Evolutionary conservation across 768 basidiomycete species (phyloP), one percentile per base, ranked within the genome.

Genomic region (Lactarius hatsudake): DNA sequence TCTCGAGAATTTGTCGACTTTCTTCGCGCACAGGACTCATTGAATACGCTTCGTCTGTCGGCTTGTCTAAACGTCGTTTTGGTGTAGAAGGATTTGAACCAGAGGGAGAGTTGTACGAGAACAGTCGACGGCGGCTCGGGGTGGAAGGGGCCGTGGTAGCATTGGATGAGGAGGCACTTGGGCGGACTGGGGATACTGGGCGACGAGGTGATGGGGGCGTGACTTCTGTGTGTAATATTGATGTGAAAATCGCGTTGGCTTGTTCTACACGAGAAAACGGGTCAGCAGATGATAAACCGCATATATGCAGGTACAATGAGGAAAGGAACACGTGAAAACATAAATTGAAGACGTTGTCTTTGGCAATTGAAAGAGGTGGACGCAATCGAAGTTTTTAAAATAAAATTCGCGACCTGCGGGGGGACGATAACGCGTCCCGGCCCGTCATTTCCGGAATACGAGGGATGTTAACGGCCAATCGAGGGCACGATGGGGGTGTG

Each of bases 1-100:
- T 91, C 69, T 95, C 87, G 55, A 99, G 86, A 18, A 97, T 82
- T 60, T 84, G 84, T 32, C 93, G 87, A 70, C 88, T 93, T 72
- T 90, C 89, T 53, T 89, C 87, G 1, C 93, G 87, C 6, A 98
- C 91, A 13, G 96, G 96, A 59, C 88, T 91, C 79, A 94, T 86
- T 13, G 92, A 93, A 76, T 98, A 98, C 0, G 89, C 89, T 71
- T 93, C 89, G 72, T 94, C 93, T 0, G 86, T 88, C 13, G 96
- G 90, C 30, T 89, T 88, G 75, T 96, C 94, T 42, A 98, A 85
- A 69, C 82, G 80, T 65, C 81, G 79, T 5, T 75, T 78, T 7
- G 91, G 89, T 28, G 81, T 83, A 28, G 80, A 78, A 18, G 87
- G 83, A 64, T 85, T 85, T 6, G 76, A 76, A 5, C 72, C 71